These are phyloP conservation scores for Boletus rubropictus DNA, from an alignment of 768 basidiomycete species.

Conservation along the genomic window DNA sequence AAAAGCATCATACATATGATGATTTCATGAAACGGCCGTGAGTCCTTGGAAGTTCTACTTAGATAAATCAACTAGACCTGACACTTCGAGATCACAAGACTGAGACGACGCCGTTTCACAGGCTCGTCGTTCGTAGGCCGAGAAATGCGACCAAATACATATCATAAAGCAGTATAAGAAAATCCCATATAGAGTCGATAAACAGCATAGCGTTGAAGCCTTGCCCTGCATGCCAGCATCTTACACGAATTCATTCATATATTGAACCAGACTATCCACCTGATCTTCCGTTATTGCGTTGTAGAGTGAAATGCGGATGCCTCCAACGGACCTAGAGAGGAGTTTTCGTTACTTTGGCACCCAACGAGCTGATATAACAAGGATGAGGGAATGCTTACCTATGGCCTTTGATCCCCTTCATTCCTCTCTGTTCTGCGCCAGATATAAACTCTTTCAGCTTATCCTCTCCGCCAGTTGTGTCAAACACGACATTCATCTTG, in stretches of 20 bases:
- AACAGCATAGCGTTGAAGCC: slow-evolving; percentile 6
- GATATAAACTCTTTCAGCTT: slow-evolving; percentile 69
- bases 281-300: slow-evolving; percentile 81
- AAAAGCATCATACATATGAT: neutral
- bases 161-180: neutral
- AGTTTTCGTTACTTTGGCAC: neutral
- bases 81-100: no score
- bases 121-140: neutral
- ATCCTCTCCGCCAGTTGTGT: slow-evolving; percentile 66
- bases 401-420: slow-evolving; percentile 91
- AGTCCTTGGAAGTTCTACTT: no score
- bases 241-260: slow-evolving; percentile 51
- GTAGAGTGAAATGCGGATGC: slow-evolving; percentile 81
- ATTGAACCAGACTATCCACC: slow-evolving; percentile 53
- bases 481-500: slow-evolving; percentile 95
- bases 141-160: neutral
- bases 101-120: no score
- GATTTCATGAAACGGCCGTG: neutral
- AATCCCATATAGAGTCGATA: no score
- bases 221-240: neutral
- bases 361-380: neutral
- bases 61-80: no score
- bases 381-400: slow-evolving; percentile 48
- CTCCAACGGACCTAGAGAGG: slow-evolving; percentile 48
- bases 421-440: slow-evolving; percentile 71